Base-by-base conservation (phyloP, 805 yeast genomes). In the Wickerhamomyces pijperi region DNA sequence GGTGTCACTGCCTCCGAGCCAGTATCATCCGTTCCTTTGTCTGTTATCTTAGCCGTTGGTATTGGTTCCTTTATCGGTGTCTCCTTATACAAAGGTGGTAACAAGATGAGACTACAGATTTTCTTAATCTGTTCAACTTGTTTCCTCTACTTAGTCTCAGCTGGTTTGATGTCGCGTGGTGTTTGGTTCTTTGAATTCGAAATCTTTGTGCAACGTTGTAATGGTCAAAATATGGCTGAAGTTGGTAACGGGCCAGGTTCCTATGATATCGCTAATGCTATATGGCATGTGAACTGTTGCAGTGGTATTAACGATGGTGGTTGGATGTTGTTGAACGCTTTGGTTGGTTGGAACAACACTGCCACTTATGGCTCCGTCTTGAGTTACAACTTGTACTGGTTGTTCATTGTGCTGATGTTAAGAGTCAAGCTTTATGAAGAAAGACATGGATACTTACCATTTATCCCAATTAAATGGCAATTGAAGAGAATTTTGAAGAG, bases 221-320 rank as follows among this genome's bases (percentile, higher is more conserved):
- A 71, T 39, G 96, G 96, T 3, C 75, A 76, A 52, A 95, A 87
- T 51, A 82, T 85, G 55, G 70, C 83, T 31, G 97, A 87, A 60
- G 72, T 79, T 2, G 96, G 97, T 2, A 78, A 79, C 36, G 97
- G 97, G 0, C 95, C 95, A 0, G 97, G 97, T 0, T 82, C 94
- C 0, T 87, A 87, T 55, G 95, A 87, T 53, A 78, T 86, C 28
- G 48, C 73, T 16, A 72, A 68, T 35, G 75, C 88, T 9, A 78
- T 87, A 2, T 87, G 97, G 97, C 97, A 87, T 58, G 95, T 87
- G 21, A 85, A 87, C 61, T 86, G 95, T 58, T 87, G 97, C 61
- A 85, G 86, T 57, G 94, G 95, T 21, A 78, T 83, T 46, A 82
- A 74, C 15, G 97, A 87, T 52, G 95, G 94, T 13, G 80, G 82